phyloP scores from a whole-genome alignment of 2,329 filamentous ascomycete species.

The Aspergillus alliaceus region DNA sequence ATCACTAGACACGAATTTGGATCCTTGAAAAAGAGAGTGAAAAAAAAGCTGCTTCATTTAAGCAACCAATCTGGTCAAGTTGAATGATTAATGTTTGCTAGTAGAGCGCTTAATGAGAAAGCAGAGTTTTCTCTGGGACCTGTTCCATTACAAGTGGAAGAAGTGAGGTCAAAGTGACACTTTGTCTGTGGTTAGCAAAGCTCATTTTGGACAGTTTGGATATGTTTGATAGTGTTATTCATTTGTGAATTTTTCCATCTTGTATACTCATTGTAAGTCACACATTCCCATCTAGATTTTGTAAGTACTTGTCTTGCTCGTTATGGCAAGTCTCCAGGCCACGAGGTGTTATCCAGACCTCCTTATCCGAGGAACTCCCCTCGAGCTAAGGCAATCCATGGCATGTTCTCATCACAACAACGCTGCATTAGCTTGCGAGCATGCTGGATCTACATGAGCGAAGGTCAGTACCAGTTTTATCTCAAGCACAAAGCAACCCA shows the following conservation, averaged over 20 bases:
- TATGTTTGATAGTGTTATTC: neutral
- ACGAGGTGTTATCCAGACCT: slow-evolving; percentile 1
- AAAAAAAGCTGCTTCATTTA: too few species aligned
- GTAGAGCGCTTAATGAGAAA: too few species aligned
- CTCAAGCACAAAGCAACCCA: slow-evolving; percentile 34
- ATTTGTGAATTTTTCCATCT: neutral
- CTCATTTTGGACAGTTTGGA: neutral
- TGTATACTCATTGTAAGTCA: neutral
- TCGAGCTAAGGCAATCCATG: slow-evolving; percentile 40
- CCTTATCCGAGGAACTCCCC: slow-evolving; percentile 39
- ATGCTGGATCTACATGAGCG: slow-evolving; percentile 34
- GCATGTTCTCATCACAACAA: slow-evolving; percentile 38
- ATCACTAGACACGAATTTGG: too few species aligned
- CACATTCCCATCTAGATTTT: neutral
- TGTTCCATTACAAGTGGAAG: too few species aligned
- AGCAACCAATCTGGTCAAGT: too few species aligned
- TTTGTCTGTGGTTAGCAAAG: too few species aligned
- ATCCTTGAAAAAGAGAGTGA: too few species aligned
- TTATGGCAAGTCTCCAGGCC: too few species aligned
- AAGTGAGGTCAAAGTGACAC: too few species aligned
- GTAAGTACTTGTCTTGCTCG: neutral
- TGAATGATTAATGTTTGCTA: too few species aligned
- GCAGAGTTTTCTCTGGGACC: too few species aligned
- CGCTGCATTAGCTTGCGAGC: slow-evolving; percentile 42
- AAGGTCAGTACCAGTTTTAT: neutral